Conservation (phyloP, 179 eudicot species). For the Silene noctiflora region DNA sequence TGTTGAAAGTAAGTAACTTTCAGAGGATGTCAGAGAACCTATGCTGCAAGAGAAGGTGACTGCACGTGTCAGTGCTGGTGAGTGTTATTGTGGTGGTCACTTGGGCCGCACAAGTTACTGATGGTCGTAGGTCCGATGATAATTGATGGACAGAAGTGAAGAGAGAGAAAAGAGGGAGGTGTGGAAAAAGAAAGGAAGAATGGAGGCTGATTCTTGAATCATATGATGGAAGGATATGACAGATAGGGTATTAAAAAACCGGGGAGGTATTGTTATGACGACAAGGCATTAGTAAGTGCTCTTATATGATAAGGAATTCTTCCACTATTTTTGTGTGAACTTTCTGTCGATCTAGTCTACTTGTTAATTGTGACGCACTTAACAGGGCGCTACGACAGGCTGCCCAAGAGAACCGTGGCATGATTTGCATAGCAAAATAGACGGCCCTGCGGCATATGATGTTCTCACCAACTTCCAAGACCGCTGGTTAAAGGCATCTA, state of each 20-base stretch:
- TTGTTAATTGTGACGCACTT: background rate
- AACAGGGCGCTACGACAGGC: slow-evolving; percentile 42
- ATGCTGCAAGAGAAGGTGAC: background rate
- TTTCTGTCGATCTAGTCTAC: background rate
- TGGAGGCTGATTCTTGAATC: background rate
- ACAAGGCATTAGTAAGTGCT: background rate
- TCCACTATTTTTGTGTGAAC: slow-evolving; percentile 2
- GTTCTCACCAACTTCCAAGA: slow-evolving; percentile 59
- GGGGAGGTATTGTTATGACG: background rate
- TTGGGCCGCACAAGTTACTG: background rate
- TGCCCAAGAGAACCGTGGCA: slow-evolving; percentile 81
- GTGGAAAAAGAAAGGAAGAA: background rate
- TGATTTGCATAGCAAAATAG: slow-evolving; percentile 59
- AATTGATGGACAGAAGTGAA: too few species aligned
- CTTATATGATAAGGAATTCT: background rate
- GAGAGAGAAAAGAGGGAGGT: background rate
- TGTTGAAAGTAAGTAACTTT: too few species aligned
- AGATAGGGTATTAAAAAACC: background rate
- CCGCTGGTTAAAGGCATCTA: slow-evolving; percentile 58
- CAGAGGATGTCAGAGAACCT: background rate
- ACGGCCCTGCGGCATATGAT: slow-evolving; percentile 73
- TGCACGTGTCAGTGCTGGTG: background rate
- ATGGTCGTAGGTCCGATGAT: background rate
- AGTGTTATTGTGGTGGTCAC: background rate
- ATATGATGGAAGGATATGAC: background rate